These are phyloP conservation scores for Mycosphaerella arachidis DNA, from an alignment of 2,329 filamentous ascomycete species.

Conservation along the genomic window DNA sequence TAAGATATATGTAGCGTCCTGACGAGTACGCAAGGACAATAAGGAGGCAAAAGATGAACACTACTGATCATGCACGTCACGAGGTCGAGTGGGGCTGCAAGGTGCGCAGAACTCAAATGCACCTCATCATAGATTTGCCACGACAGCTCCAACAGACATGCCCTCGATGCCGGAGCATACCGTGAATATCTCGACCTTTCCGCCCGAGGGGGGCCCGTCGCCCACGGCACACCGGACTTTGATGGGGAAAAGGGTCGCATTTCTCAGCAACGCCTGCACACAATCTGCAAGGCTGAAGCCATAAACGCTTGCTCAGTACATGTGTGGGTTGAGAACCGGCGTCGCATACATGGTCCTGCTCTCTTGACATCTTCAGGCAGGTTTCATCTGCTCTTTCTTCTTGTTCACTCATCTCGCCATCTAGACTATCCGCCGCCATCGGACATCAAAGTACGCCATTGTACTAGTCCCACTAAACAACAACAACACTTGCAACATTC, in stretches of 20 bases:
- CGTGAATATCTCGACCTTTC: not conserved
- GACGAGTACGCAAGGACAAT: not conserved
- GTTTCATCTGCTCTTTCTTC: not conserved
- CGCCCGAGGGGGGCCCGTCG: not conserved
- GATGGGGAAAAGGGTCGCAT: not conserved
- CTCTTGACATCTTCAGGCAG: not conserved
- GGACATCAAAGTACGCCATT: not conserved
- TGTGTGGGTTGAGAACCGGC: not conserved
- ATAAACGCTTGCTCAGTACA: not conserved
- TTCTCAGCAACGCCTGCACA: not conserved
- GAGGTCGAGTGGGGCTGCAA: not conserved
- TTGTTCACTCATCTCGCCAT: not conserved
- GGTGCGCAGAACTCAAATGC: not conserved
- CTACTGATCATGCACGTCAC: not conserved
- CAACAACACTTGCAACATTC: not conserved
- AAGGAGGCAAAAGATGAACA: not conserved
- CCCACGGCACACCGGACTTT: not conserved
- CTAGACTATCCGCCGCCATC: not conserved
- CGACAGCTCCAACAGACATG: not conserved
- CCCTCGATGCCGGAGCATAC: not conserved
- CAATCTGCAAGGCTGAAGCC: not conserved
- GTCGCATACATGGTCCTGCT: not conserved
- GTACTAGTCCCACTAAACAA: not conserved
- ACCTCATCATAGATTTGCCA: not conserved
- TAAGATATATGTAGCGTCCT: no score